Evolutionary conservation across 352 stramenopile species (phyloP).

Genomic region (Labyrinthula sp.): DNA sequence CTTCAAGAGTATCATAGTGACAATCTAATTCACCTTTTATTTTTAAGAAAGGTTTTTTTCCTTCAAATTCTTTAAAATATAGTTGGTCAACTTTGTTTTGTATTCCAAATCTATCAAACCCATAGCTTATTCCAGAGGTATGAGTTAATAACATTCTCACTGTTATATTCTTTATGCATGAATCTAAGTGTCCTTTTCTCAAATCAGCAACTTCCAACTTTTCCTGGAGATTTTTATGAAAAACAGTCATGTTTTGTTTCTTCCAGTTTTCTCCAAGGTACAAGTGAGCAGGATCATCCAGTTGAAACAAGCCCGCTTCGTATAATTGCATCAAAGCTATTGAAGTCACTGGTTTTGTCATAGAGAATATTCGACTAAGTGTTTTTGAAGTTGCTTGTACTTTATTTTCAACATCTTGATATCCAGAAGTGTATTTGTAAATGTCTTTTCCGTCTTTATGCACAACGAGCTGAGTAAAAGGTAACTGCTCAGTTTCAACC

Average conservation of each 20-base stretch:
- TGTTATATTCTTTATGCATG: conserved; percentile 22
- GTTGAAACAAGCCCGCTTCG: conserved; percentile 11
- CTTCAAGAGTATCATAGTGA: conserved; percentile 11
- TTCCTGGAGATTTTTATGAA: conserved; percentile 4
- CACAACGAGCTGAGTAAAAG: too few species aligned
- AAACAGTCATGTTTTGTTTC: conserved; percentile 19
- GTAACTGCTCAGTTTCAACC: too few species aligned
- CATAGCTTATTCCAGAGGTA: conserved; percentile 13
- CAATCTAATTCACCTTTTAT: too few species aligned
- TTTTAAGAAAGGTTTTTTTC: neutral
- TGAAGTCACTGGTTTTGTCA: conserved; percentile 23
- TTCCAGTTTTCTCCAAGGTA: conserved; percentile 20
- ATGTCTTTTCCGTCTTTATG: too few species aligned
- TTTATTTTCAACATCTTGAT: too few species aligned
- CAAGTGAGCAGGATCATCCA: conserved; percentile 21
- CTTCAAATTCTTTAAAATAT: conserved; percentile 4
- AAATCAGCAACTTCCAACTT: too few species aligned
- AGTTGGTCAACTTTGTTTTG: conserved; percentile 7
- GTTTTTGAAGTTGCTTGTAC: too few species aligned
- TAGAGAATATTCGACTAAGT: conserved; percentile 27
- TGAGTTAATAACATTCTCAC: conserved; percentile 13
- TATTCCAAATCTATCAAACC: conserved; percentile 2
- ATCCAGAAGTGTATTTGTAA: too few species aligned
- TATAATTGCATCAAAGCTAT: conserved; percentile 15
- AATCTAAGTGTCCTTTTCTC: too few species aligned